Percentiles rank a stretch among this genome's conserved stretches.
These are phyloP conservation scores for Diaporthe citrichinensis DNA, from an alignment of 2,329 filamentous ascomycete genomes.

Conservation along the genomic window DNA sequence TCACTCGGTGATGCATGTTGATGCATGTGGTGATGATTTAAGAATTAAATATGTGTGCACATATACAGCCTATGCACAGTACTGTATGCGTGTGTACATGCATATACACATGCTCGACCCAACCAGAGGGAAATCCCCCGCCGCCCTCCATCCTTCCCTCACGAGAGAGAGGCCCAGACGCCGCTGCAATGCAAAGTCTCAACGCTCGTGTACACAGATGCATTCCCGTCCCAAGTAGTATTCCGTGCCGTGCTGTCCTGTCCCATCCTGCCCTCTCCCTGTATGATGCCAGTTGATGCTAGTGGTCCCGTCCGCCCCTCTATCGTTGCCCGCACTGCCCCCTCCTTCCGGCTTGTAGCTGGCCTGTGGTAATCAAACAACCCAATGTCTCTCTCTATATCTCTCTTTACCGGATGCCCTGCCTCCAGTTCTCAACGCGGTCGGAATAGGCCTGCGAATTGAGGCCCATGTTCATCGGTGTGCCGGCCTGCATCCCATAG, in stretches of 20 bases:
- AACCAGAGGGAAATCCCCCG: neutral
- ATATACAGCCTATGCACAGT: neutral
- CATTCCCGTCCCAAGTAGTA: conserved; percentile 10
- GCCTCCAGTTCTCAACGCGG: conserved; percentile 53
- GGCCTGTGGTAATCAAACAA: neutral
- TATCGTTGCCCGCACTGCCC: neutral
- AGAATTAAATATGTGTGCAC: conserved; percentile 16
- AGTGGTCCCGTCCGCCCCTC: neutral
- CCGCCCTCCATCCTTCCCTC: neutral
- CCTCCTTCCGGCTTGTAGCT: neutral
- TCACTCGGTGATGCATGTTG: neutral
- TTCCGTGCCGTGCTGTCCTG: neutral
- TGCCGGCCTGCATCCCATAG: conserved; percentile 42
- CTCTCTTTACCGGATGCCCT: conserved; percentile 45
- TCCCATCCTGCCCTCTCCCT: neutral
- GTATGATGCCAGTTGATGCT: neutral
- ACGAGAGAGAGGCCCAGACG: conserved; percentile 17
- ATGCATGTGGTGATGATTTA: neutral
- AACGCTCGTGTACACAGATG: conserved; percentile 37
- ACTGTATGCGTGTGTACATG: neutral
- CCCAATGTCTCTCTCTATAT: neutral
- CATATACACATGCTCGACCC: conserved; percentile 6
- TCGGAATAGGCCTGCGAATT: conserved; percentile 47
- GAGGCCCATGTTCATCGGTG: conserved; percentile 37
- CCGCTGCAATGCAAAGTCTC: conserved; percentile 40